Evolutionary conservation across 1,284 basidiomycete species (phyloP).

Genomic region (Puccinia horiana): DNA sequence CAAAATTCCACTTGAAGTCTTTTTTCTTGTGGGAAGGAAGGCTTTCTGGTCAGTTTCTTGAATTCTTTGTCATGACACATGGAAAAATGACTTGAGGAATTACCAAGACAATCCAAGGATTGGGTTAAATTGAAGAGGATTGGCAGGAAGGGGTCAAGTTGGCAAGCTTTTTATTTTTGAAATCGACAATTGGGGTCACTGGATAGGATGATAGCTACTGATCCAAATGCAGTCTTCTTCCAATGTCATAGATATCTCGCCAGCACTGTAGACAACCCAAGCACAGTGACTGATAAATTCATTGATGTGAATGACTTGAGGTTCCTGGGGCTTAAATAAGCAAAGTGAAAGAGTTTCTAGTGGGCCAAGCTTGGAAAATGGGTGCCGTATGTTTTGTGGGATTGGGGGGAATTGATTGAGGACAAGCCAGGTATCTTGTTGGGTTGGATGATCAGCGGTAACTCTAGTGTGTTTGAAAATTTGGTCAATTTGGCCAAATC

Average conservation of each 20-base stretch:
- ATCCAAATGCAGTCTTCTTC: not conserved
- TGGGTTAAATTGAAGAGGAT: too few species aligned
- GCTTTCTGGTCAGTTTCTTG: too few species aligned
- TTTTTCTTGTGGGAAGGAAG: too few species aligned
- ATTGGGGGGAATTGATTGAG: not conserved
- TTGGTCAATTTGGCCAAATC: not conserved
- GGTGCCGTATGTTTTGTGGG: not conserved
- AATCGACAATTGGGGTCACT: not conserved
- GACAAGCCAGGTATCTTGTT: not conserved
- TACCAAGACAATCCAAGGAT: too few species aligned
- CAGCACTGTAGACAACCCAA: constrained; percentile 5
- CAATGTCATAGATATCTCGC: not conserved
- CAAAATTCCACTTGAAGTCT: too few species aligned
- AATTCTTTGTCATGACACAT: too few species aligned
- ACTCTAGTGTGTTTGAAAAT: not conserved
- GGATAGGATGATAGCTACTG: not conserved
- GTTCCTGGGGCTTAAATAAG: not conserved
- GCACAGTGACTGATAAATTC: constrained; percentile 17
- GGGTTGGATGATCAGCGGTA: not conserved
- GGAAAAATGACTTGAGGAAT: too few species aligned
- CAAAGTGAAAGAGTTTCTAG: not conserved
- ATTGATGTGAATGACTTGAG: not conserved
- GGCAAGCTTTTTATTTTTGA: too few species aligned
- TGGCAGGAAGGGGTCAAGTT: too few species aligned
- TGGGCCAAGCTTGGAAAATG: not conserved